Base-by-base conservation (phyloP, 1,284 basidiomycete species). In the Trichosporon sp. region DNA sequence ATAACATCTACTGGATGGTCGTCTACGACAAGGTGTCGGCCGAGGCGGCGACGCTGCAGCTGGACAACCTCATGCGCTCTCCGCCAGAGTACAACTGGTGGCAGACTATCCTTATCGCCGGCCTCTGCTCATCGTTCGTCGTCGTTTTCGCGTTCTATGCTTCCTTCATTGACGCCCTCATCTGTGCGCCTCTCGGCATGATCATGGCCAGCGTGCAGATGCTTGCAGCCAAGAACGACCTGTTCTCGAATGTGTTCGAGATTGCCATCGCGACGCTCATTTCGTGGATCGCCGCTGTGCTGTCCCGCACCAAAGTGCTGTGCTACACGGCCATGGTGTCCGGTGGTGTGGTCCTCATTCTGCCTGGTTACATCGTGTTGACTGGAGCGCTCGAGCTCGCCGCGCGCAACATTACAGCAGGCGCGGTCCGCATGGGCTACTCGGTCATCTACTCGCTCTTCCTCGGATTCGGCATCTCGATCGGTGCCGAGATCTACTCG, bases 321-420 rank as follows among this genome's bases (percentile, higher is more conserved):
- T 96, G 94, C 84, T 96, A 93, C 79, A 90, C 93, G 2, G 91
- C 94, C 1, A 86, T 96, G 70, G 91, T 92, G 0, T 93, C 92
- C 2, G 89, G 89, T 16, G 91, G 92, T 2, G 90, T 96, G 71
- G 93, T 96, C 3, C 87, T 95, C 67, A 96, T 96, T 76, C 87
- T 96, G 4, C 73, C 94, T 92, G 78, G 92, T 63, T 93, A 92
- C 79, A 91, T 93, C 76, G 91, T 94, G 14, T 86, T 93, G 10
- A 90, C 87, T 73, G 93, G 92, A 56, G 88, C 91, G 26, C 89
- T 96, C 65, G 95, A 96, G 81, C 85, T 96, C 40, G 90, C 89
- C 78, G 79, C 78, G 16, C 75, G 91, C 65, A 91, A 91, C 74
- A 90, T 95, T 77, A 89, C 93, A 19, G 88, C 91, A 0, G 92